Evolutionary conservation across 306 rosid genomes (phyloP).

Genomic region (Trichosanthes cucumerina): DNA sequence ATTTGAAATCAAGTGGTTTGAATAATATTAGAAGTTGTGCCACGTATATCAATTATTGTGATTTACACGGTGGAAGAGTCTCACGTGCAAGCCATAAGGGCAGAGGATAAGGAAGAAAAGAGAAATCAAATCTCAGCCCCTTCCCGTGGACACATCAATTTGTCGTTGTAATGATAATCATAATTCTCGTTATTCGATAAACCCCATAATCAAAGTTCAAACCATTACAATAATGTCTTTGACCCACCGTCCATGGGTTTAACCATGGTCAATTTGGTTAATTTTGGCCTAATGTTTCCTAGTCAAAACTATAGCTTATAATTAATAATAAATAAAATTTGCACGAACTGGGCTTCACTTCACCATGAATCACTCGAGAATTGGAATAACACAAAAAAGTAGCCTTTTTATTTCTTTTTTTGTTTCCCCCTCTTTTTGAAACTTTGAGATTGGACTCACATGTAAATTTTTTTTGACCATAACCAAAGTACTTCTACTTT

Average conservation of each 20-base stretch:
- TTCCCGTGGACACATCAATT: background rate
- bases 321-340: background rate
- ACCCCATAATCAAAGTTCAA: background rate
- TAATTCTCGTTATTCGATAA: background rate
- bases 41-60: background rate
- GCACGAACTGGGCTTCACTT: background rate
- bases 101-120: background rate
- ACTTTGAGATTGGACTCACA: background rate
- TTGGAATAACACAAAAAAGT: background rate
- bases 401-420: background rate
- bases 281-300: background rate
- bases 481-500: conserved; percentile 8
- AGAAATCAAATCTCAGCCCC: background rate
- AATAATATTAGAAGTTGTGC: background rate
- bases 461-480: background rate
- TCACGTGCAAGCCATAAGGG: conserved; percentile 1
- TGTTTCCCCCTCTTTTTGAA: background rate
- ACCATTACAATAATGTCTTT: background rate
- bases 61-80: background rate
- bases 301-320: background rate
- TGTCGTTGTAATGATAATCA: background rate
- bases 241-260: background rate
- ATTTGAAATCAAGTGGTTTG: background rate
- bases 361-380: background rate
- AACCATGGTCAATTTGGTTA: background rate